Base-by-base conservation (phyloP, 345 rosid species). In the Sonneratia alba region DNA sequence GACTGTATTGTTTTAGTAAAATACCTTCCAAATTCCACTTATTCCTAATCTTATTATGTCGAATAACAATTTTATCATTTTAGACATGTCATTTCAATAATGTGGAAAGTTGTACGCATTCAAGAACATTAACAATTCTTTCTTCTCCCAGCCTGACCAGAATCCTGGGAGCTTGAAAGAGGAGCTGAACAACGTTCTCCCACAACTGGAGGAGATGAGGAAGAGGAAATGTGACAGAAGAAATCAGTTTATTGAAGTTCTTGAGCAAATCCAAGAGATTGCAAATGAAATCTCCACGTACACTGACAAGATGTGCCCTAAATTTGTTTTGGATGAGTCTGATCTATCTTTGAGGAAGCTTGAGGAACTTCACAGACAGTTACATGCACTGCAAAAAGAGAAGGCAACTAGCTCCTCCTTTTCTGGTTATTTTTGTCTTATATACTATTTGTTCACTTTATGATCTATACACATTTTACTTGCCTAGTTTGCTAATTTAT, bases 141-240 rank as follows among this genome's bases (percentile, higher is more conserved):
- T 47, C 53, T 37, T 62, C 63, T 71, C 59, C 76, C 81, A 92
- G 99, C 73, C 85, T 72, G 97, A 96, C 74, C 95, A 86, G 84
- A 88, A 70, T 75, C 76, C 69, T 72, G 92, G 83, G 78, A 92
- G 95, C 82, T 85, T 96, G 84, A 92, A 89, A 76, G 91, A 87
- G 76, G 99, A 96, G 82, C 91, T 92, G 51, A 74, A 67, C 56
- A 87, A 16, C 73, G 86, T 87, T 76, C 83, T 91, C 76, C 97
- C 97, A 40, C 95, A 88, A 66, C 68, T 96, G 70, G 97, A 92
- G 83, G 99, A 90, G 84, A 89, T 96, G 97, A 80, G 74, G 70
- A 91, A 87, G 78, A 86, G 91, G 83, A 88, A 85, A 82, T 34
- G 37, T 1, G 97, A 96, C 56, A 83, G 99, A 83, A 89, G 89